Percentiles rank a stretch among this genome's conserved stretches.
Conservation (phyloP, 169 alveolate genomes). For the Pseudocohnilembus persalinus region DNA sequence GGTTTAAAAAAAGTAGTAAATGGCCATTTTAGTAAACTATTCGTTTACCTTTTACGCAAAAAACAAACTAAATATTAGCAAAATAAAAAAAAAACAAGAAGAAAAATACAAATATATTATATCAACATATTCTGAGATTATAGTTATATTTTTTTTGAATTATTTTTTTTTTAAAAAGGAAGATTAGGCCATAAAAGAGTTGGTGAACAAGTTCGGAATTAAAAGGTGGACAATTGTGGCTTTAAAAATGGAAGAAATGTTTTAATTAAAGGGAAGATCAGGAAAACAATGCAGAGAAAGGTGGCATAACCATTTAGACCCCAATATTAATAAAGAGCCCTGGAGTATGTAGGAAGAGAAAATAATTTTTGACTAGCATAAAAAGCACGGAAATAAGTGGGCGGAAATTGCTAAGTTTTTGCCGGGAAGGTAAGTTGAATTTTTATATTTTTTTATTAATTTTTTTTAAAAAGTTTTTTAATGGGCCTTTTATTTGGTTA, state of each 20-base stretch:
- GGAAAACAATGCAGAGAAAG: constrained; percentile 87
- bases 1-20: not conserved
- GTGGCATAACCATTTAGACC: constrained; percentile 86
- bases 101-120: not conserved
- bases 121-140: not conserved
- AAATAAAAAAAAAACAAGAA: not conserved
- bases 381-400: constrained; percentile 87
- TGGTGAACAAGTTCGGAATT: constrained; percentile 69
- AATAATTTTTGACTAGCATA: constrained; percentile 70
- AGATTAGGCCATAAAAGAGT: constrained; percentile 63
- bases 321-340: constrained; percentile 74
- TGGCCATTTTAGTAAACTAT: not conserved
- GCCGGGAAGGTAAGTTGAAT: constrained; percentile 61
- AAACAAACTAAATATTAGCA: not conserved
- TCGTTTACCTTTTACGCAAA: not conserved
- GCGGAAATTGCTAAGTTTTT: constrained; percentile 83
- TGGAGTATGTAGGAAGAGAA: constrained; percentile 80
- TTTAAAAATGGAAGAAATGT: constrained; percentile 49
- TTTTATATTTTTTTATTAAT: not conserved
- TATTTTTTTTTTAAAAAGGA: constrained; percentile 38
- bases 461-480: not conserved
- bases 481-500: too few species aligned
- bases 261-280: constrained; percentile 46
- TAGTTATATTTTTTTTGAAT: not conserved
- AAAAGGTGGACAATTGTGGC: constrained; percentile 78